Base-by-base conservation (phyloP, 106 monocot species). In the Gastrodia elata region DNA sequence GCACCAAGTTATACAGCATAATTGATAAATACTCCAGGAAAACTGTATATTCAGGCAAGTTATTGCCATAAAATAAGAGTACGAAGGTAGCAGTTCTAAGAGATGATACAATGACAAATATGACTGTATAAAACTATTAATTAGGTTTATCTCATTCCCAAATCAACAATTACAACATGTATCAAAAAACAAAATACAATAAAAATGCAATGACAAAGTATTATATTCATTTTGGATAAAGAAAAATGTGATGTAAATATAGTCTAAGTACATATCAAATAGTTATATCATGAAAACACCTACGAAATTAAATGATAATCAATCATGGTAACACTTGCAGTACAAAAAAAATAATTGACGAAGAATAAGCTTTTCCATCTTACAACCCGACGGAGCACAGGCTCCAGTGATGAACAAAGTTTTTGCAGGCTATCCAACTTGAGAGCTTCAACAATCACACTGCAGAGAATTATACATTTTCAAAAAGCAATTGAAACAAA, bases 381-480 rank as follows among this genome's bases (percentile, higher is more conserved):
- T 80, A 86, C 86, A 30, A 86, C 79, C 77, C 86, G 76, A 3
- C 86, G 76, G 74, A 86, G 86, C 40, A 86, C 32, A 30, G 82
- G 86, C 71, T 86, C 86, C 72, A 85, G 55, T 38, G 81, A 85
- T 28, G 85, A 86, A 71, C 82, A 82, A 73, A 86, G 80, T 73
- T 82, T 85, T 70, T 86, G 82, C 70, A 86, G 55, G 43, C 82
- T 80, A 70, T 86, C 82, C 76, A 86, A 58, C 71, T 86, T 86
- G 30, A 86, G 82, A 28, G 82, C 82, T 80, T 86, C 86, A 49
- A 86, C 74, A 67, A 86, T 82, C 16, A 86, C 82, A 77, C 86
- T 80, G 70, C 49, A 77, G 22, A 43, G 68, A 75, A 77, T 68
- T 86, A 52, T 74, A 71, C 78, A 56, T 79, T 80, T 80, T 30